Evolutionary conservation across 1,284 basidiomycete genomes (phyloP).

Genomic region (Dichomitus squalens): DNA sequence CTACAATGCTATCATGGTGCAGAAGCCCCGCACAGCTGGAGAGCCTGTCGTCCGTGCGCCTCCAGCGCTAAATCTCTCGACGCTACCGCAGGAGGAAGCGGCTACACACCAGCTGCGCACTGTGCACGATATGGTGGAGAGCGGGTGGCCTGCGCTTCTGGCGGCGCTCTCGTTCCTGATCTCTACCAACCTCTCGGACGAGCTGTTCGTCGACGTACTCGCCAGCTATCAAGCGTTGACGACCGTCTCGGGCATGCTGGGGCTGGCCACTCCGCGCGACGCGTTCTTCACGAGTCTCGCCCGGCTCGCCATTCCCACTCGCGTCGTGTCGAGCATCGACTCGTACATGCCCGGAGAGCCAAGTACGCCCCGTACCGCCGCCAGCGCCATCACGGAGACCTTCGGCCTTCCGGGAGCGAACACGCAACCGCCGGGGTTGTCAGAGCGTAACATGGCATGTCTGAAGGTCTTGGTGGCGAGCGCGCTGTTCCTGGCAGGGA

Average conservation of each 20-base stretch:
- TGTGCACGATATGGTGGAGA: conserved; percentile 79
- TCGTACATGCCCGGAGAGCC: conserved; percentile 58
- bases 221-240: conserved; percentile 84
- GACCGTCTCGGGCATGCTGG: conserved; percentile 88
- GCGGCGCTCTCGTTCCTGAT: conserved; percentile 90
- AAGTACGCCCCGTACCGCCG: conserved; percentile 60
- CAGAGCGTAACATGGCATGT: conserved; percentile 89
- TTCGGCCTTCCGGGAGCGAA: conserved; percentile 45
- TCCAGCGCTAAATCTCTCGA: conserved; percentile 66
- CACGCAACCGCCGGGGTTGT: conserved; percentile 70
- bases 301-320: conserved; percentile 86
- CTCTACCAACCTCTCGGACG: conserved; percentile 85
- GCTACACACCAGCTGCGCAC: conserved; percentile 57
- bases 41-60: conserved; percentile 73
- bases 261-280: conserved; percentile 85
- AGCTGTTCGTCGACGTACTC: conserved; percentile 84
- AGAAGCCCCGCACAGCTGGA: conserved; percentile 65
- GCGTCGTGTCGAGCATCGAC: conserved; percentile 85
- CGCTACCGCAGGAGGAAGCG: conserved; percentile 60
- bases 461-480: conserved; percentile 82
- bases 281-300: conserved; percentile 88
- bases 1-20: conserved; percentile 67
- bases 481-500: conserved; percentile 82
- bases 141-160: conserved; percentile 88
- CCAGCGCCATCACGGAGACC: conserved; percentile 68